These are phyloP conservation scores for Fusarium graminum DNA, from an alignment of 2,329 filamentous ascomycete species.

Conservation along the genomic window DNA sequence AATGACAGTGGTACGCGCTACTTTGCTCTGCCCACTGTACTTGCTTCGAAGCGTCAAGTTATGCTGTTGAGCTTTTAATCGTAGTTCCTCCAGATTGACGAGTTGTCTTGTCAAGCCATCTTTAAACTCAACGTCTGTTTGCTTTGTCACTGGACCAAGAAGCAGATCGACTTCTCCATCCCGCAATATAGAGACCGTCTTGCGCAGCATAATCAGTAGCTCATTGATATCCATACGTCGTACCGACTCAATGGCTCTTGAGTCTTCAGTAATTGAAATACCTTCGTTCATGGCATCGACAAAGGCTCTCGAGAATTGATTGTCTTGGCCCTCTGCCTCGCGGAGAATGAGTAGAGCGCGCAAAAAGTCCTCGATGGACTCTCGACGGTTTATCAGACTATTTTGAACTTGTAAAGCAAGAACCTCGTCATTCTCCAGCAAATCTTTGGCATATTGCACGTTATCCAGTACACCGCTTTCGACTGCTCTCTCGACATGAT, in stretches of 20 bases:
- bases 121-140: conserved; percentile 52
- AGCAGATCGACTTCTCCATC: conserved; percentile 56
- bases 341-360: conserved; percentile 63
- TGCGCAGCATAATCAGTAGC: conserved; percentile 48
- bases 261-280: conserved; percentile 64
- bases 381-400: conserved; percentile 51
- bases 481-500: conserved; percentile 63
- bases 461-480: conserved; percentile 57
- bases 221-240: conserved; percentile 65
- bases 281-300: conserved; percentile 70
- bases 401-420: conserved; percentile 61
- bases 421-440: conserved; percentile 72
- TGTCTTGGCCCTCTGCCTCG: conserved; percentile 53
- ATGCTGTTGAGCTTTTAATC: conserved; percentile 59
- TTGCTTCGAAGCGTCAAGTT: conserved; percentile 75
- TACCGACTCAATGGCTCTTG: conserved; percentile 68
- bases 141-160: conserved; percentile 51
- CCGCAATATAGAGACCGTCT: conserved; percentile 48
- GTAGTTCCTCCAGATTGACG: conserved; percentile 62
- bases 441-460: conserved; percentile 58
- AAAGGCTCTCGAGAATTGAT: conserved; percentile 69
- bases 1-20: conserved; percentile 81
- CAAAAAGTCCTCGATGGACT: conserved; percentile 60
- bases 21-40: conserved; percentile 78
- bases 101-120: conserved; percentile 57